These are phyloP conservation scores for Leccinellum luteum DNA, from an alignment of 768 basidiomycete species.

Conservation along the genomic window DNA sequence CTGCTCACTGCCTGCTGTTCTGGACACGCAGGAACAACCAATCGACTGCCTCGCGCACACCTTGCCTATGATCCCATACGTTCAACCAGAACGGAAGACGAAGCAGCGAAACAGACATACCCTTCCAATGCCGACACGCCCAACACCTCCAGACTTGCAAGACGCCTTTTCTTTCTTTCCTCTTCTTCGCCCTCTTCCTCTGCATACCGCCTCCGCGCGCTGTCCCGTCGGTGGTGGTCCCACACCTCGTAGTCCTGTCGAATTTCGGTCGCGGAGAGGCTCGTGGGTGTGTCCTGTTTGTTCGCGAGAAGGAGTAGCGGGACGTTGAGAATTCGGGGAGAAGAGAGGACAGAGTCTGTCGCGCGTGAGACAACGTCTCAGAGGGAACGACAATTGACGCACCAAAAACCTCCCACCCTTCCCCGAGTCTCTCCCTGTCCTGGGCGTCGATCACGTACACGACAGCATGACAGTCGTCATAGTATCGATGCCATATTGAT, in stretches of 20 bases:
- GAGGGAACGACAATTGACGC: constrained; percentile 27
- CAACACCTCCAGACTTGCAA: constrained; percentile 84
- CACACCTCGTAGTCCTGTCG: constrained; percentile 86
- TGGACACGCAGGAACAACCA: constrained; percentile 95
- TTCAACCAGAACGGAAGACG: not conserved
- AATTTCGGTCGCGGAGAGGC: constrained; percentile 87
- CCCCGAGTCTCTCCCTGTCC: constrained; percentile 83
- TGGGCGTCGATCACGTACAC: constrained; percentile 94
- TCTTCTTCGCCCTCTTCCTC: constrained; percentile 46
- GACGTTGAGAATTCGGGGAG: constrained; percentile 85
- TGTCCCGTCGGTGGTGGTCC: constrained; percentile 74
- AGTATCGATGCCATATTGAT: constrained; percentile 92
- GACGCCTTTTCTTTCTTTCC: constrained; percentile 47
- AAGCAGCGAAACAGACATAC: constrained; percentile 40
- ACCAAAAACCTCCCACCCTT: constrained; percentile 99
- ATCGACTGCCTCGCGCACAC: constrained; percentile 85
- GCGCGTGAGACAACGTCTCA: not conserved
- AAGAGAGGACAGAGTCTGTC: constrained; percentile 79
- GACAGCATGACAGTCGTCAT: constrained; percentile 95
- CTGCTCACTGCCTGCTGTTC: constrained; percentile 67
- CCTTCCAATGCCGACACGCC: constrained; percentile 90
- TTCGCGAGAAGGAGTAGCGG: constrained; percentile 93
- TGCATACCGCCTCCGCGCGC: constrained; percentile 53
- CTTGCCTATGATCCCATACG: constrained; percentile 53
- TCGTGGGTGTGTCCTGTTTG: constrained; percentile 85